Base-by-base conservation (phyloP, 2,329 filamentous ascomycete species). In the Neopestalotiopsis sp. region DNA sequence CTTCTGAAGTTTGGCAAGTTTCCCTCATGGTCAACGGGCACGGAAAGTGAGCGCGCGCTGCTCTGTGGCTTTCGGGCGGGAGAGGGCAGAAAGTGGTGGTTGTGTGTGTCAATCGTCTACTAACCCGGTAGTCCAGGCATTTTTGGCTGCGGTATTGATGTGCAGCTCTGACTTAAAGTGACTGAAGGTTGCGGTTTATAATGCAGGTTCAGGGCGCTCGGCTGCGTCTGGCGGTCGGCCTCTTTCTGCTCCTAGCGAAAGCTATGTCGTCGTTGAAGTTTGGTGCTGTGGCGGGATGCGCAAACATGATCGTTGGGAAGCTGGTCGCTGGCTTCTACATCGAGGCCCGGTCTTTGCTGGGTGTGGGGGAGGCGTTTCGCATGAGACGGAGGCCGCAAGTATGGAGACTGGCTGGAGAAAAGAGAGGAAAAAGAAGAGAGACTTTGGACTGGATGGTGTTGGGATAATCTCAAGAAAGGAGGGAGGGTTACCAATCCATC, bases 41-140 rank as follows among this genome's bases (percentile, higher is more conserved):
- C 49, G 9, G 24, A 28, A 56, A 56, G 30, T 59, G 28, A 13
- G 45, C 45, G 45, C 45, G 17, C 17, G 1, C 6, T 17, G 45
- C 5, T n/a, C 42, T 17, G n/a, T 20, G 45, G 45, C 14, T 13
- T 65, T 53, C 17, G 45, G 45, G 42, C 13, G 45, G 61, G 20
- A 53, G 66, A 56, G 70, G 56, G 62, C 34, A 20, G 17, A 58
- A 59, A 45, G 28, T 9, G 53, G 34, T 24, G 58, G 20, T n/a
- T 61, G 34, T 38, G 34, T 40, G 40, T 65, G 67, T 61, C 38
- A 56, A 40, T 28, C 17, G 38, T 40, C 45, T 34, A 77, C 85
- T 78, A 80, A 89, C 87, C 82, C 77, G 87, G 87, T 77, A 89
- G 81, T 71, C 86, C 84, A 76, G 87, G 87, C 87, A 89, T 88